phyloP scores from a whole-genome alignment of 2,329 filamentous ascomycete species.

The Fusarium dlaminii region DNA sequence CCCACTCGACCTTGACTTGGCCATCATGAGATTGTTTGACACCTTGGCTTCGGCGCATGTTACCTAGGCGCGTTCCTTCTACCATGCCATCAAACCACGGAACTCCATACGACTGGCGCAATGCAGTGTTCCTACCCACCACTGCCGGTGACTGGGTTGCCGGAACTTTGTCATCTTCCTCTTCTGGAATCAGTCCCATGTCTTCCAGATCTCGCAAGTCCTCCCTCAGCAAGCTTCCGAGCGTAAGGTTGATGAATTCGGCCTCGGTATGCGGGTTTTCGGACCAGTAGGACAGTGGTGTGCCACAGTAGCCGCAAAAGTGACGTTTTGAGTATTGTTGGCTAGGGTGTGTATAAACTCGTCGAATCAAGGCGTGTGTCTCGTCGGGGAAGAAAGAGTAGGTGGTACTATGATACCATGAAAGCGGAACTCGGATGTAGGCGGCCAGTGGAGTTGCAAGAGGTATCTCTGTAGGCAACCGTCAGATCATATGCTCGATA shows the following conservation, averaged over 20 bases:
- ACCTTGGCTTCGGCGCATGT: conserved; percentile 69
- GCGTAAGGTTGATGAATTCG: conserved; percentile 80
- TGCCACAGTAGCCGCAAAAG: conserved; percentile 94
- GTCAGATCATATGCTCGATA: conserved; percentile 13
- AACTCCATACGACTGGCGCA: conserved; percentile 72
- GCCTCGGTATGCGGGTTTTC: conserved; percentile 76
- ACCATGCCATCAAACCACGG: conserved; percentile 90
- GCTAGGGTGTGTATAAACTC: conserved; percentile 70
- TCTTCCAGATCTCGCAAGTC: conserved; percentile 79
- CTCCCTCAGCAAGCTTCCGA: conserved; percentile 78
- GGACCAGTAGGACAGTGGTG: conserved; percentile 84
- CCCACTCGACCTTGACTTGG: conserved; percentile 78
- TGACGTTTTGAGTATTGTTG: conserved; percentile 72
- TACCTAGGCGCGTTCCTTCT: conserved; percentile 77
- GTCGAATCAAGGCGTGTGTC: conserved; percentile 71
- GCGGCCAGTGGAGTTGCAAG: conserved; percentile 79
- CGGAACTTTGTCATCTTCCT: conserved; percentile 41
- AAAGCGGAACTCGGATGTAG: conserved; percentile 83
- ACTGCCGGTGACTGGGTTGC: not conserved
- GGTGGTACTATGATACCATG: conserved; percentile 82
- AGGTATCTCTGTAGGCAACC: conserved; percentile 61
- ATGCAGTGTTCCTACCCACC: conserved; percentile 45
- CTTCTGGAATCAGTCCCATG: conserved; percentile 73
- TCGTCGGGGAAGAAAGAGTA: conserved; percentile 83
- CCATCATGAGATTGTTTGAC: conserved; percentile 67